These are phyloP conservation scores for Myxozyma monticola DNA, from an alignment of 805 yeast species.

Conservation along the genomic window DNA sequence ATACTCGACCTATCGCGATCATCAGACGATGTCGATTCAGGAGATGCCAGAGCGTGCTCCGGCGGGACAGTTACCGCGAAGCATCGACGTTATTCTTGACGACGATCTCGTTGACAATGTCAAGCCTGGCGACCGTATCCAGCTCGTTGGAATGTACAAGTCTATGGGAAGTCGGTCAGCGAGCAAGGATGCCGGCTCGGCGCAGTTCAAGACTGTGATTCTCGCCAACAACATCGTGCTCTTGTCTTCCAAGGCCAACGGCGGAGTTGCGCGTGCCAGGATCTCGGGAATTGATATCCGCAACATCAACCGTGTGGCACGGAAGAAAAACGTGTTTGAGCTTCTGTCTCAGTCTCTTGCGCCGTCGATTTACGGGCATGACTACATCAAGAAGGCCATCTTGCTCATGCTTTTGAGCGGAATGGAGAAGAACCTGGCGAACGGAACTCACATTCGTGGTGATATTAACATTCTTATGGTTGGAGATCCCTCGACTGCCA, in stretches of 20 bases:
- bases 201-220: constrained; percentile 79
- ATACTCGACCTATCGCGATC: constrained; percentile 86
- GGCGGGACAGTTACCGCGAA: constrained; percentile 94
- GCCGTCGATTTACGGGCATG: constrained; percentile 94
- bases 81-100: constrained; percentile 87
- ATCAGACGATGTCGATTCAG: constrained; percentile 88
- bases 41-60: constrained; percentile 99
- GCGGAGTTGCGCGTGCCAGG: constrained; percentile 61
- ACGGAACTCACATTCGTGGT: constrained; percentile 97
- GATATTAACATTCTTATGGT: constrained; percentile 95
- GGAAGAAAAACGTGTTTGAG: constrained; percentile 70
- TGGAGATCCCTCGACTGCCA: constrained; percentile 98
- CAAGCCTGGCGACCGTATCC: constrained; percentile 96
- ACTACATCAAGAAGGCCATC: constrained; percentile 86
- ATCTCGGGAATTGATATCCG: constrained; percentile 82
- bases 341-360: constrained; percentile 83
- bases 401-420: constrained; percentile 91
- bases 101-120: constrained; percentile 90
- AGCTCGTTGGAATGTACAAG: constrained; percentile 89
- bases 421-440: constrained; percentile 85
- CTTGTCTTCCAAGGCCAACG: constrained; percentile 83
- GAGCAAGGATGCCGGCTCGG: constrained; percentile 43
- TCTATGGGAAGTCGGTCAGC: constrained; percentile 69
- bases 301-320: constrained; percentile 76
- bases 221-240: constrained; percentile 89